phyloP scores from a whole-genome alignment of 108 stramenopile genomes.

The Schizochytrium sp. region DNA sequence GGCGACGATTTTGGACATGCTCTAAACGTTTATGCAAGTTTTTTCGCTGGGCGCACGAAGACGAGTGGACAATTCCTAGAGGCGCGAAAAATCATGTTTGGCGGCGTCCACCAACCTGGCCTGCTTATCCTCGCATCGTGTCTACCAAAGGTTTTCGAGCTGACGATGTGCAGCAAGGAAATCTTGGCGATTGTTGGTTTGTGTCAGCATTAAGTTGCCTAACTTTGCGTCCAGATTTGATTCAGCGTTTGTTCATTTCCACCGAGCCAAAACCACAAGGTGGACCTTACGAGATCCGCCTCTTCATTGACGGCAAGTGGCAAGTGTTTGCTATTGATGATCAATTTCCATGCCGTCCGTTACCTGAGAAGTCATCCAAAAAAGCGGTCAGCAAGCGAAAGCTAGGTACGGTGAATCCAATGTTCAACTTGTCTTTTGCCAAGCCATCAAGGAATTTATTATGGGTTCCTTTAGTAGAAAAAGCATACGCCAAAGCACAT shows the following conservation, averaged over 20 bases:
- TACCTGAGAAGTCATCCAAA: background rate
- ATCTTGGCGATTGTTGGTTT: slow-evolving; percentile 42
- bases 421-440: slow-evolving; percentile 8
- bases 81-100: slow-evolving; percentile 7
- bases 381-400: background rate
- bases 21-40: slow-evolving; percentile 7
- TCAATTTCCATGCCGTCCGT: slow-evolving; percentile 8
- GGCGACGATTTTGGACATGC: slow-evolving; percentile 27
- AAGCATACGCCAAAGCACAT: slow-evolving; percentile 69
- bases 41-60: background rate
- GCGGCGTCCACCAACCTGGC: slow-evolving; percentile 50
- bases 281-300: background rate
- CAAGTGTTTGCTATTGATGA: slow-evolving; percentile 7
- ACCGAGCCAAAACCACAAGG: background rate
- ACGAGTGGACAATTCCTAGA: slow-evolving; percentile 18
- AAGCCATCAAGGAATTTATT: slow-evolving; percentile 47
- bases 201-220: background rate
- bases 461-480: slow-evolving; percentile 69
- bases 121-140: slow-evolving; percentile 22
- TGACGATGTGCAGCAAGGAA: slow-evolving; percentile 32
- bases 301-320: slow-evolving; percentile 50
- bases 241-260: background rate
- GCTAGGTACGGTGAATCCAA: background rate
- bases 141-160: background rate
- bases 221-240: slow-evolving; percentile 16